A percentile compares a stretch with the other conserved stretches of the same genome.
Conservation (phyloP, 768 basidiomycete genomes). For the Russula olivacea region DNA sequence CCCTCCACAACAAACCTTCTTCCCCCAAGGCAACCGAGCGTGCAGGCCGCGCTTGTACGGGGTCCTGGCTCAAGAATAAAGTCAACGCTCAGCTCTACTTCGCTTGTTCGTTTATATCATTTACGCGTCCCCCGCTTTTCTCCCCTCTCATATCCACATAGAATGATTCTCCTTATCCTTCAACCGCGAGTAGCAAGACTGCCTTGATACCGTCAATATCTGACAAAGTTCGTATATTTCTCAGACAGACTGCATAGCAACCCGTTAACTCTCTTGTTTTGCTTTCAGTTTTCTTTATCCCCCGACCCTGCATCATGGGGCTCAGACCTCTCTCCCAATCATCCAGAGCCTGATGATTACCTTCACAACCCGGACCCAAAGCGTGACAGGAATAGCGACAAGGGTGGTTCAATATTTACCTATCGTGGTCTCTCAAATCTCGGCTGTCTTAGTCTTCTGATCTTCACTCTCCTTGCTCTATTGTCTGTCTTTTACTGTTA, state of each 20-base stretch:
- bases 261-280: neutral
- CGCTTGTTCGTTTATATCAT: constrained; percentile 36
- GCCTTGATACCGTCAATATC: constrained; percentile 28
- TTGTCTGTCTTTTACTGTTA: constrained; percentile 19
- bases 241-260: neutral
- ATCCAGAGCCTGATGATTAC: constrained; percentile 31
- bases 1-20: constrained; percentile 52
- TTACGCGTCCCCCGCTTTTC: neutral
- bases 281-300: constrained; percentile 25
- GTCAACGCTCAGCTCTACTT: constrained; percentile 36
- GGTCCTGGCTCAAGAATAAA: constrained; percentile 34
- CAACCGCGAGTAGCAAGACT: constrained; percentile 6
- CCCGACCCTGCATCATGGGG: constrained; percentile 33
- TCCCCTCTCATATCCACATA: constrained; percentile 11
- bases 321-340: constrained; percentile 22
- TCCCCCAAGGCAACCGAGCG: constrained; percentile 31
- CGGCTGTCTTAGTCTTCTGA: constrained; percentile 30
- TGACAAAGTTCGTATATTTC: constrained; percentile 27
- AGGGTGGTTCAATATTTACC: constrained; percentile 36
- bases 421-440: constrained; percentile 39
- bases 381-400: constrained; percentile 32
- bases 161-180: constrained; percentile 27
- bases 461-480: constrained; percentile 9
- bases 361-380: constrained; percentile 33
- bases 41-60: constrained; percentile 42